These are phyloP conservation scores for Selenicereus undatus DNA, from an alignment of 148 eudicot genomes.

Conservation along the genomic window DNA sequence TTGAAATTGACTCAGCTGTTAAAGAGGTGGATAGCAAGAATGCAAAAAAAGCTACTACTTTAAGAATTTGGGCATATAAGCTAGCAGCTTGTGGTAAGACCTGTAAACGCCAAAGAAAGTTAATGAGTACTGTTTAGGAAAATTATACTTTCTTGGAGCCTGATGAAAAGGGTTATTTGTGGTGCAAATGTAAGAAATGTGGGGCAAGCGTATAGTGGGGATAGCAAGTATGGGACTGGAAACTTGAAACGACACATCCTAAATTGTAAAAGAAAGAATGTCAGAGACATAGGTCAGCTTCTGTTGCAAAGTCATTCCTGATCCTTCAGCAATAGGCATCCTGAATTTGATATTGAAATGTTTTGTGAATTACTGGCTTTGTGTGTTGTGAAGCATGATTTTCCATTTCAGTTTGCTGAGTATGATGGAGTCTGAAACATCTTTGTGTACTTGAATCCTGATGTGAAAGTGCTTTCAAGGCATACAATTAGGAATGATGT, in stretches of 20 bases:
- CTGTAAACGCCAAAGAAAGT: too few relatives aligned
- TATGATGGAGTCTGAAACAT: background rate
- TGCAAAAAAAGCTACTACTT: too few relatives aligned
- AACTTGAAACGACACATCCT: background rate
- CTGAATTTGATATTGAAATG: too few relatives aligned
- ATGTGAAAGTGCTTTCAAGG: too few relatives aligned
- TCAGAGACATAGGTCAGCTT: background rate
- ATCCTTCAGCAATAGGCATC: background rate
- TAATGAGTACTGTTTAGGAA: too few relatives aligned
- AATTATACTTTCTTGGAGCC: background rate
- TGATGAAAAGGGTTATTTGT: background rate
- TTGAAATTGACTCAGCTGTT: too few relatives aligned
- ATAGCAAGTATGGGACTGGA: background rate
- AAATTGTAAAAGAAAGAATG: background rate
- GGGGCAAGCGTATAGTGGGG: background rate
- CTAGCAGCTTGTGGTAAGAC: too few relatives aligned
- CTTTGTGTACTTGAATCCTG: background rate
- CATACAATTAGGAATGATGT: too few relatives aligned
- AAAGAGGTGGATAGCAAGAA: too few relatives aligned
- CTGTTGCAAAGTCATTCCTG: too few relatives aligned
- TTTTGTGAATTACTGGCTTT: background rate
- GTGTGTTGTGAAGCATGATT: background rate
- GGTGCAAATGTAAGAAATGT: background rate
- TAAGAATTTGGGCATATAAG: too few relatives aligned
- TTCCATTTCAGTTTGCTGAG: constrained; percentile 7